Conservation (phyloP, 352 stramenopile species). For the Globisporangium splendens region DNA sequence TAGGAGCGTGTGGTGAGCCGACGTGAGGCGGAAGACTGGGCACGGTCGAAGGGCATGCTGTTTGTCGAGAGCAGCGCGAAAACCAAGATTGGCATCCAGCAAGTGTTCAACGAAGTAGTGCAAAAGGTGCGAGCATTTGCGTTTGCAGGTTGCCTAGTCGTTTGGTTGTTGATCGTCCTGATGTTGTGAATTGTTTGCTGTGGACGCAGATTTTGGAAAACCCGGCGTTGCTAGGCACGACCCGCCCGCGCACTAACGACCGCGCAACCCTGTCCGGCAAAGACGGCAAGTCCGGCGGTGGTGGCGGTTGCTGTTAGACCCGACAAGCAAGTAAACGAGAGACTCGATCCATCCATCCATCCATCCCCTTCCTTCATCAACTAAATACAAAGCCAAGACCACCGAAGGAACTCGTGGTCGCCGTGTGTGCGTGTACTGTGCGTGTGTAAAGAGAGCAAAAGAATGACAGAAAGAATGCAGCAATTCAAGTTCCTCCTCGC, state of each 20-base stretch:
- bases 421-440: too few species aligned
- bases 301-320: constrained; percentile 53
- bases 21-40: constrained; percentile 95
- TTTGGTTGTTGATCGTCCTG: neutral
- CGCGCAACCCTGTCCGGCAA: constrained; percentile 37
- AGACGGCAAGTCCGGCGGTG: constrained; percentile 43
- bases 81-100: constrained; percentile 93
- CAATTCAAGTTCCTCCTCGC: too few species aligned
- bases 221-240: constrained; percentile 82
- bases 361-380: too few species aligned
- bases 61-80: constrained; percentile 98
- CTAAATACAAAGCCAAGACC: too few species aligned
- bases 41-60: constrained; percentile 95
- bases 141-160: neutral
- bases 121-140: constrained; percentile 87
- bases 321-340: neutral
- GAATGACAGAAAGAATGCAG: too few species aligned
- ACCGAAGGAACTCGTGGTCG: too few species aligned
- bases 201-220: constrained; percentile 87
- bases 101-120: constrained; percentile 97
- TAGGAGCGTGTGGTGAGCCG: constrained; percentile 92
- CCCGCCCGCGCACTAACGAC: constrained; percentile 51
- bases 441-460: too few species aligned
- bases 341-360: too few species aligned
- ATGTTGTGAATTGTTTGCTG: neutral